Evolutionary conservation across 495 filamentous ascomycete genomes (phyloP), one percentile per base, ranked within the genome.

Genomic region (Elasticomyces elasticus): DNA sequence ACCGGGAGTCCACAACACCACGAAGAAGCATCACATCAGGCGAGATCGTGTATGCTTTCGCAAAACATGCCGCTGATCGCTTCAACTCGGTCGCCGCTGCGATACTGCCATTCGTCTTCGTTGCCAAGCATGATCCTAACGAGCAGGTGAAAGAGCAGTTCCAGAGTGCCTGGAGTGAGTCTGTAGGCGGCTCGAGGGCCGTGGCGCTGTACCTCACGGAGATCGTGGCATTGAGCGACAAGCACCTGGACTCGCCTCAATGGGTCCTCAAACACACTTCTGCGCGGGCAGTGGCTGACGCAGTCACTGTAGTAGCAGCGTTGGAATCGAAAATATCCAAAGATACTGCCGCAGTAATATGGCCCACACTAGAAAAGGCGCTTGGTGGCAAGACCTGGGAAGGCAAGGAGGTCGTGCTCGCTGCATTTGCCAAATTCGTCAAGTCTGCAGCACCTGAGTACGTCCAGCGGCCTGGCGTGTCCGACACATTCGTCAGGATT

Each of bases 201-300:
- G 86, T 95, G 20, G 75, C 84, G 51, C 75, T 95, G 1, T 94
- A 95, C 63, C 73, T 94, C 19, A 76, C 74, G 38, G 92, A 98
- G 69, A 94, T 97, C 58, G 72, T 85, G 15, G 70, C 67, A 13
- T 72, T 96, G 1, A 78, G 80, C 13, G 73, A 77, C 17, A 70
- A 76, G 49, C 75, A 89, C 51, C 66, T 96, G 13, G 77, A 83
- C 3, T 88, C 87, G 7, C 76, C 85, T 2, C 83, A 84, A 62
- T 97, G 92, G 92, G 81, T 80, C 6, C 79, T 95, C 23, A 94
- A 90, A 65, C 91, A 96, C 60, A 85, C 87, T 3, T 83, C 86
- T 12, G 87, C 92, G 22, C 76, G 89, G 37, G 78, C 88, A 1
- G 75, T 88, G 22, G 87, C 87, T 6, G 83, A 87, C 47, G 79